Evolutionary conservation across 768 basidiomycete species (phyloP), one percentile per base, ranked within the genome.

Genomic region (Coprinopsis strossmayeri): DNA sequence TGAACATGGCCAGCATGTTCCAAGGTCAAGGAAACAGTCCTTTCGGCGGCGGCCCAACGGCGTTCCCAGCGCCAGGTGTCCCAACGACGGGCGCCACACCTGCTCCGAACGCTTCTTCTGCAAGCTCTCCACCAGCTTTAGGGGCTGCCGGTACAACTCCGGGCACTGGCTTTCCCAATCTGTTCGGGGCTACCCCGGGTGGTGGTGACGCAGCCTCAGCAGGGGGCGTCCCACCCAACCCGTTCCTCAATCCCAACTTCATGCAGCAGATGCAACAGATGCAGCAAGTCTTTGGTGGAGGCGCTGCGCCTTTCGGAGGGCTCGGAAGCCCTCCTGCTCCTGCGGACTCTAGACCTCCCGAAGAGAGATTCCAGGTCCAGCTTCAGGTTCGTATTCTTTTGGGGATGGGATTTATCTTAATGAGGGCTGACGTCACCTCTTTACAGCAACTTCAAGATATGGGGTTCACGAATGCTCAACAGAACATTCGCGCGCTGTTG

Each of bases 341-440:
- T 5, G 68, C 79, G 1, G 88, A 91, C 60, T 65, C 79, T 3
- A 70, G 90, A 59, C 74, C 88, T 15, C 84, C 92, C 1, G 95
- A 98, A 62, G 95, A 95, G 70, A 73, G 94, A 42, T 98, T 89
- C 74, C 87, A 94, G 59, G 79, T 84, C 15, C 89, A 92, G 60
- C 69, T 91, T 3, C 84, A 87, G 77, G 87, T 84, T 23, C 9
- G 74, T 67, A 18, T 18, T 11, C 35, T 18, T 38, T 11, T n/a
- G n/a, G n/a, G n/a, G 35, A 10, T 38, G 9, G 9, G 35, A 11
- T 10, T 11, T 38, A 18, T 18, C 18, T 38, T 38, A 38, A 38
- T n/a, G n/a, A n/a, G n/a, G n/a, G n/a, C 30, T 32, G 30, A 32
- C 30, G 30, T 32, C 15, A 32, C 38, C 39, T 44, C 25, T 39